Evolutionary conservation across 176 grass and related monocot genomes (phyloP), one percentile per base, ranked within the genome.

Genomic region (Panicum miliaceum): DNA sequence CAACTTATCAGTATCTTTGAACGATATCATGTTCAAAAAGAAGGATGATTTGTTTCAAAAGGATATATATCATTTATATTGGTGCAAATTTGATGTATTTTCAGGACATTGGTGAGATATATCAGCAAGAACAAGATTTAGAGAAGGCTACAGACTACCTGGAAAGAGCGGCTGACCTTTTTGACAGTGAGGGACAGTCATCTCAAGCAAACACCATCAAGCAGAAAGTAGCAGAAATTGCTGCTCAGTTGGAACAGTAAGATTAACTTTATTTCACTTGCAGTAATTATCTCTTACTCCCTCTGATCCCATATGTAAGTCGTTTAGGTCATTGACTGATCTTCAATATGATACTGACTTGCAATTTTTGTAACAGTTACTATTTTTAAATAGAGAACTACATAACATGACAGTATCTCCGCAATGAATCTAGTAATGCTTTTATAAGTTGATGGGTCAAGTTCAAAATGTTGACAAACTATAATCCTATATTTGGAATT

Each of bases 161-260:
- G 62, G 96, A 99, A 80, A 87, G 79, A 64, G 91, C 96, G 8
- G 96, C 90, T 48, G 96, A 99, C 79, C 91, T 99, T 85, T 99
- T 94, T 81, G 88, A 94, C 67, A 92, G 91, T 79, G 96, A 99
- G 80, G 96, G 92, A 29, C 89, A 86, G 63, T 76, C 93, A 56
- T 96, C 96, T 85, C 90, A 90, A 68, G 82, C 96, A 75, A 99
- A 94, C 78, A 81, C 64, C 42, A 92, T 94, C 81, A 93, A 91
- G 38, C 96, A 96, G 84, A 99, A 93, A 85, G 96, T 96, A 58
- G 96, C 93, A 25, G 87, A 99, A 89, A 91, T 99, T 78, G 85
- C 96, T 59, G 96, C 93, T 71, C 96, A 99, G 46, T 84, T 99
- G 81, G 93, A 99, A 94, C 93, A 99, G 96, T 99, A 96, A 97